These are phyloP conservation scores for Suillus lakei DNA, from an alignment of 768 basidiomycete species.

Conservation along the genomic window DNA sequence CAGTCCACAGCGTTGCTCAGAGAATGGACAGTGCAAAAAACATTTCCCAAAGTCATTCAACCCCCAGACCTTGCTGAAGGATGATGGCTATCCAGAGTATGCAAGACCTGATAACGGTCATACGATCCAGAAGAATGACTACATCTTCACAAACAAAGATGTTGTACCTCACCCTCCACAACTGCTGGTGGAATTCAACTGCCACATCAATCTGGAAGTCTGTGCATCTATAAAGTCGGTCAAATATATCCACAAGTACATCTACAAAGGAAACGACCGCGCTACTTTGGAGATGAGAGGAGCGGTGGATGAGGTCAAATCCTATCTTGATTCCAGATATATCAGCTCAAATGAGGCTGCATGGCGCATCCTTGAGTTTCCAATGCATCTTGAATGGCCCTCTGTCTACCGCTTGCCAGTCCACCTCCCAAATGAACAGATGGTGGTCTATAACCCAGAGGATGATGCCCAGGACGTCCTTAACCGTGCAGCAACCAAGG, in stretches of 20 bases:
- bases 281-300: conserved; percentile 37
- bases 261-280: conserved; percentile 52
- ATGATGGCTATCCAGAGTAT: conserved; percentile 48
- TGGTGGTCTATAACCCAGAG: conserved; percentile 41
- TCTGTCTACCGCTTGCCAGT: conserved; percentile 45
- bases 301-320: conserved; percentile 38
- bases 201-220: conserved; percentile 58
- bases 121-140: conserved; percentile 22
- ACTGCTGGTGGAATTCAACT: conserved; percentile 40
- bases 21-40: conserved; percentile 46
- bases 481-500: conserved; percentile 21
- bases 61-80: conserved; percentile 37
- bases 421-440: conserved; percentile 43
- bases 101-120: conserved; percentile 39
- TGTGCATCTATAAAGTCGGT: conserved; percentile 40
- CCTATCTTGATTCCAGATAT: conserved; percentile 44
- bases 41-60: conserved; percentile 46
- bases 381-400: conserved; percentile 38
- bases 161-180: conserved; percentile 48
- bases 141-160: conserved; percentile 41
- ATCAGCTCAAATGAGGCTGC: conserved; percentile 41
- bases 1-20: conserved; percentile 43
- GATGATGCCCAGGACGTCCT: conserved; percentile 27
- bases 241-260: conserved; percentile 55
- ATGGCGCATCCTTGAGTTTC: conserved; percentile 29